Evolutionary conservation across 177 flowering plant genomes (phyloP).

Genomic region (Tripterygium wilfordii): DNA sequence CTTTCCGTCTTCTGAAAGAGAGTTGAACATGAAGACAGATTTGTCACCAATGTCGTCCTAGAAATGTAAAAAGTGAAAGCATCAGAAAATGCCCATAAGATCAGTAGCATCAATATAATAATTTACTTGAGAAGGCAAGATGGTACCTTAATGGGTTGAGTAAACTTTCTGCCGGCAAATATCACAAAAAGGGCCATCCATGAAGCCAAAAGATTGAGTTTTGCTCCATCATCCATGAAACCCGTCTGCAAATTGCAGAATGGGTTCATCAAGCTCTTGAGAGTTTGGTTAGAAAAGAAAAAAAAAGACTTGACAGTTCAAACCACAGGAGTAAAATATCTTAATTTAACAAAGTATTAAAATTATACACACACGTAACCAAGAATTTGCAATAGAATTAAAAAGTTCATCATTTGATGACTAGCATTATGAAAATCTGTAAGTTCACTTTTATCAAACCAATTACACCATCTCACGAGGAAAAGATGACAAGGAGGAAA

Average conservation of each 20-base stretch:
- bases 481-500: too few relatives aligned
- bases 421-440: too few relatives aligned
- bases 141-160: slow-evolving; percentile 90
- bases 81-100: slow-evolving; percentile 2
- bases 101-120: background rate
- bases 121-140: too few relatives aligned
- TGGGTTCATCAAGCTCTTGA: background rate
- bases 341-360: too few relatives aligned
- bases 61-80: slow-evolving; percentile 3
- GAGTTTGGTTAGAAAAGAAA: background rate
- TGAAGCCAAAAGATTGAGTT: slow-evolving; percentile 56
- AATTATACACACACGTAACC: too few relatives aligned
- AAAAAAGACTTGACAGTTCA: too few relatives aligned
- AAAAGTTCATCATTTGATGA: too few relatives aligned
- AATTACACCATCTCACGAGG: too few relatives aligned
- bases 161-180: slow-evolving; percentile 90
- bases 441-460: too few relatives aligned
- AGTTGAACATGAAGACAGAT: slow-evolving; percentile 79
- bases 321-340: too few relatives aligned
- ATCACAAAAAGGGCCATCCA: slow-evolving; percentile 85
- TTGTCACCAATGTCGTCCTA: slow-evolving; percentile 96
- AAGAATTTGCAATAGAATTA: too few relatives aligned
- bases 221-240: slow-evolving; percentile 66
- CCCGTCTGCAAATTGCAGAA: slow-evolving; percentile 45
- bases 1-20: slow-evolving; percentile 72